Conservation (phyloP, 495 filamentous ascomycete genomes). For the Neurospora sp. region DNA sequence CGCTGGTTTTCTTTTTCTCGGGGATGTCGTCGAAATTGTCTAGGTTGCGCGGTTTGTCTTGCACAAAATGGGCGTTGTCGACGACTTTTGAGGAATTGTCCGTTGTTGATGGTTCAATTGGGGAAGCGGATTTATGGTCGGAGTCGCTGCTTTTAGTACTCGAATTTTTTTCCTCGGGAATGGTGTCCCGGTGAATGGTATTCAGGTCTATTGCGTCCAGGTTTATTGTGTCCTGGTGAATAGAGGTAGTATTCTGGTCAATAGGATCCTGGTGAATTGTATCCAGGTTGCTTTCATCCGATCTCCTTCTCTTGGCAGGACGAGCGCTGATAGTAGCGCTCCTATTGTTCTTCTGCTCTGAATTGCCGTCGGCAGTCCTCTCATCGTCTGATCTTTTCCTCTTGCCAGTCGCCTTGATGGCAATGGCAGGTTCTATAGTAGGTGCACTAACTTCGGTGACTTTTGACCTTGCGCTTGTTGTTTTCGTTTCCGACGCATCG, state of each 20-base stretch:
- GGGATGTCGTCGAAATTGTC: background rate
- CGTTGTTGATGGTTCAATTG: background rate
- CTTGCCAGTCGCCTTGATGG: background rate
- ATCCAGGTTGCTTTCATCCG: background rate
- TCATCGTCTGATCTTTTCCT: background rate
- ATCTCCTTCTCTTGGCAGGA: background rate
- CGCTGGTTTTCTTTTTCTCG: background rate
- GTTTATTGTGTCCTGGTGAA: background rate
- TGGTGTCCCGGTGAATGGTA: background rate
- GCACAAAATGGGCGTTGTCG: background rate
- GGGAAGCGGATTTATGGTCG: background rate
- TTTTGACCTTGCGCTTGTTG: background rate
- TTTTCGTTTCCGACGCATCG: background rate
- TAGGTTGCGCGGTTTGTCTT: background rate
- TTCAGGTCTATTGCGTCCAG: background rate
- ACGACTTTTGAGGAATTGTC: background rate
- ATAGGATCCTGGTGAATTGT: background rate
- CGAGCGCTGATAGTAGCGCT: background rate
- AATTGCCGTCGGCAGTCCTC: background rate
- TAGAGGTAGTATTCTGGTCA: background rate
- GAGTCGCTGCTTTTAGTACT: background rate
- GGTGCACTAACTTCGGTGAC: background rate
- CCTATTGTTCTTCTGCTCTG: background rate
- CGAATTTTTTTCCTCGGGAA: background rate
- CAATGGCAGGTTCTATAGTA: background rate